Conservation (phyloP, 2,329 filamentous ascomycete genomes). For the Trichophaea hybrida region DNA sequence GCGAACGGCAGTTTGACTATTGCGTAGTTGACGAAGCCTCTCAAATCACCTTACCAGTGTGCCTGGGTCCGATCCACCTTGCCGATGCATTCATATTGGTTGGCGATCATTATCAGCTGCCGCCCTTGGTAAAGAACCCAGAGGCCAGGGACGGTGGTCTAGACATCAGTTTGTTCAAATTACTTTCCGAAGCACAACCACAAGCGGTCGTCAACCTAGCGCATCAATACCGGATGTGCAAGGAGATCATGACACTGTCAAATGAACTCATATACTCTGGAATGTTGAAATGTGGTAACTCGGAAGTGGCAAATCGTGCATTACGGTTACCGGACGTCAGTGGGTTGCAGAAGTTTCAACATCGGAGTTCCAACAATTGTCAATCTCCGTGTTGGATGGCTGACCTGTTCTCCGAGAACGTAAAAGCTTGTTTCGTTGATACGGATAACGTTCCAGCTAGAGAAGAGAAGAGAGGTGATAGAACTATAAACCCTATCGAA, state of each 20-base stretch:
- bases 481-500: constrained; percentile 80
- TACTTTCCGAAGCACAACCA: constrained; percentile 78
- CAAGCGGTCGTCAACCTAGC: constrained; percentile 78
- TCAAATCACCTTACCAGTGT: constrained; percentile 91
- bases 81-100: constrained; percentile 87
- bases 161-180: constrained; percentile 85
- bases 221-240: constrained; percentile 96
- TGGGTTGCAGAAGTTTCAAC: constrained; percentile 36
- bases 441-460: constrained; percentile 59
- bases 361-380: constrained; percentile 1
- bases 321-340: constrained; percentile 54
- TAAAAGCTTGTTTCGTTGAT: constrained; percentile 73
- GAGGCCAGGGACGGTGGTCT: constrained; percentile 72
- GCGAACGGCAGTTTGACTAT: constrained; percentile 82
- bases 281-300: constrained; percentile 73
- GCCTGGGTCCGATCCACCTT: constrained; percentile 83
- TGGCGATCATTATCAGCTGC: constrained; percentile 90
- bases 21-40: constrained; percentile 98
- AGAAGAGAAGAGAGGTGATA: constrained; percentile 65
- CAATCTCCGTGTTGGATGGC: constrained; percentile 24
- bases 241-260: constrained; percentile 87
- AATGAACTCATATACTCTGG: constrained; percentile 91
- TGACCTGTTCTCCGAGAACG: constrained; percentile 24
- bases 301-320: constrained; percentile 53
- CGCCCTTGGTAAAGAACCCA: constrained; percentile 84